Evolutionary conservation across 306 rosid genomes (phyloP).

Genomic region (Pueraria montana): DNA sequence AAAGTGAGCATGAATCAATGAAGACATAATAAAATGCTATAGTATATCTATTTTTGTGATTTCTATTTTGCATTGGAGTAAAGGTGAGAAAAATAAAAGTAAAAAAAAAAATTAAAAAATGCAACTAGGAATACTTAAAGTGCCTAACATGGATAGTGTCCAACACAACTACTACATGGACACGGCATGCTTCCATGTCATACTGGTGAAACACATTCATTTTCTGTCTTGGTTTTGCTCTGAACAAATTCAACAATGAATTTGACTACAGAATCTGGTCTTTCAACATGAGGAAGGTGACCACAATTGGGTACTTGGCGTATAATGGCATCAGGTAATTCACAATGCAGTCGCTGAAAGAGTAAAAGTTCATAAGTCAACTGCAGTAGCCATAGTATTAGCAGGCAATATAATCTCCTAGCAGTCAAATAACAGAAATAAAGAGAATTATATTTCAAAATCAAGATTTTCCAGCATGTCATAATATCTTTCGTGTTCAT

Average conservation of each 20-base stretch:
- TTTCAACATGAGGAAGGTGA: slow-evolving; percentile 83
- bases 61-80: slow-evolving; percentile 3
- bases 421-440: neutral
- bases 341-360: slow-evolving; percentile 74
- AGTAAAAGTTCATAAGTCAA: slow-evolving; percentile 16
- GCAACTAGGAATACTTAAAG: neutral
- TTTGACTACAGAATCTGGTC: slow-evolving; percentile 62
- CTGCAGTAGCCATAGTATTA: neutral
- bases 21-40: neutral
- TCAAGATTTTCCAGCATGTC: slow-evolving; percentile 17
- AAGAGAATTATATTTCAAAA: slow-evolving; percentile 10
- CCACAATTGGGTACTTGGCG: slow-evolving; percentile 76
- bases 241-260: slow-evolving; percentile 64
- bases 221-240: slow-evolving; percentile 50
- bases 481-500: slow-evolving; percentile 12
- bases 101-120: neutral
- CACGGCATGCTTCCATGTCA: neutral
- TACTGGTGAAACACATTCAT: slow-evolving; percentile 39
- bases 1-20: neutral
- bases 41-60: neutral
- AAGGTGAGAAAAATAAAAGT: neutral
- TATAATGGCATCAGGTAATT: slow-evolving; percentile 67
- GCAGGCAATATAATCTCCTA: slow-evolving; percentile 5
- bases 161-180: neutral
- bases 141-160: neutral